A percentile compares a stretch with the other conserved stretches of the same genome.
Conservation (phyloP, 2,329 filamentous ascomycete species). For the Kalaharituber pfeilii region DNA sequence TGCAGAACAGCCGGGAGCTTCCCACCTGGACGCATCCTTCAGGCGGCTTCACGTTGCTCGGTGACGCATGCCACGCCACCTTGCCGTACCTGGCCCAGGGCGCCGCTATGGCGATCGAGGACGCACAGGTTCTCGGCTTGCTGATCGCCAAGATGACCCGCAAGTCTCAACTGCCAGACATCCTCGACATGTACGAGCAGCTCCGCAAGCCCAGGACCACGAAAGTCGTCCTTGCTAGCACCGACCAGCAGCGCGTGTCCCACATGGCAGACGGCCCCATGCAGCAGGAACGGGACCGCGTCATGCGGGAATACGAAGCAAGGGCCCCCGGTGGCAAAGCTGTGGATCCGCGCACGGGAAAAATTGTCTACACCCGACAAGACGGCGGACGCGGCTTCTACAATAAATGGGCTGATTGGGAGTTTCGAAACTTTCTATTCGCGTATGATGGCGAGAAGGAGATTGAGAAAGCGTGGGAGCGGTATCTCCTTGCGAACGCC, state of each 20-base stretch:
- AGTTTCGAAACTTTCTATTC: conserved; percentile 20
- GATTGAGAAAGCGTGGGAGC: conserved; percentile 20
- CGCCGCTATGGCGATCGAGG: conserved; percentile 51
- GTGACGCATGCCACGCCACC: conserved; percentile 50
- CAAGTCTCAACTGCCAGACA: conserved; percentile 26
- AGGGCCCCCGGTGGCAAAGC: conserved; percentile 2
- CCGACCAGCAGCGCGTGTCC: conserved; percentile 36
- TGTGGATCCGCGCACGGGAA: too few relatives aligned
- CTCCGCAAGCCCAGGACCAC: conserved; percentile 40
- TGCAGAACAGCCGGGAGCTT: conserved; percentile 41
- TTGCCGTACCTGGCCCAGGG: conserved; percentile 51
- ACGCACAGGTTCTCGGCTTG: conserved; percentile 43
- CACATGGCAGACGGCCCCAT: conserved; percentile 42
- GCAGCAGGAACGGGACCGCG: conserved; percentile 41
- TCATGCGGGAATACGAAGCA: conserved; percentile 28
- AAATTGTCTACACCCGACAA: too few relatives aligned
- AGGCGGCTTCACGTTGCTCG: conserved; percentile 40
- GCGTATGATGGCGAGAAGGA: conserved; percentile 21
- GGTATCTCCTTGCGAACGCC: too few relatives aligned
- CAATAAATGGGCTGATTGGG: conserved; percentile 21
- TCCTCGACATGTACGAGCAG: conserved; percentile 39
- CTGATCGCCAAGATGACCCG: conserved; percentile 30
- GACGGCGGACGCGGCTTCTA: conserved; percentile 13
- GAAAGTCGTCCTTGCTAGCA: conserved; percentile 36
- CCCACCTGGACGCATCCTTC: conserved; percentile 38